Conservation (phyloP, 306 rosid species). For the Citrullus mucosospermus region DNA sequence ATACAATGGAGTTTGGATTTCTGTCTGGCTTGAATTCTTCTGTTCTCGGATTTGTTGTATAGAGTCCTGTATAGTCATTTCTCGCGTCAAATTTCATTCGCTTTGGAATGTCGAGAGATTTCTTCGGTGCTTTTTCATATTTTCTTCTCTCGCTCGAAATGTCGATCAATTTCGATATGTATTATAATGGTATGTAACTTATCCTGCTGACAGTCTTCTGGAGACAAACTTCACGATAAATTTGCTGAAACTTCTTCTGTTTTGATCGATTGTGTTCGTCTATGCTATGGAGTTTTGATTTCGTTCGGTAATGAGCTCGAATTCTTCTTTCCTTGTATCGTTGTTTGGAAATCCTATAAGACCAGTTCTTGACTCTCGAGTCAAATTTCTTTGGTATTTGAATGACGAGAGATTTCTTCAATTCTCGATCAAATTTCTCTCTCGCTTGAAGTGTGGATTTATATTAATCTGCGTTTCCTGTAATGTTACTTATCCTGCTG, state of each 20-base stretch:
- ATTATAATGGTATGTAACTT: not conserved
- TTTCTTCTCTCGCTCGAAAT: not conserved
- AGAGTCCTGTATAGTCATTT: not conserved
- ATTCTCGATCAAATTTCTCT: too few species aligned
- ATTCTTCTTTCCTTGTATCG: not conserved
- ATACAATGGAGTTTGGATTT: not conserved
- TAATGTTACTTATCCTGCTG: not conserved
- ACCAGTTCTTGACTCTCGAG: not conserved
- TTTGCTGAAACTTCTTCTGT: not conserved
- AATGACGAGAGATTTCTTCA: not conserved
- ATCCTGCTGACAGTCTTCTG: not conserved
- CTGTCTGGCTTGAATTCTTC: not conserved
- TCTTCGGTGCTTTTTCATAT: not conserved
- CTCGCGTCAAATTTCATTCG: not conserved
- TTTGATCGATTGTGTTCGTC: not conserved
- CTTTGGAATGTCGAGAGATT: not conserved
- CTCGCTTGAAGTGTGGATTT: not conserved
- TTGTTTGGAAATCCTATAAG: not conserved
- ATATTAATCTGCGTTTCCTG: not conserved
- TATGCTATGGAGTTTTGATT: not conserved
- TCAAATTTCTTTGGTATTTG: not conserved
- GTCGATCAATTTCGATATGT: not conserved
- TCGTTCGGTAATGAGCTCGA: not conserved
- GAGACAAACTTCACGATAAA: not conserved
- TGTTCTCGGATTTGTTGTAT: not conserved